A percentile compares a stretch with the other conserved stretches of the same genome.
These are phyloP conservation scores for Thyridium curvatum DNA, from an alignment of 2,329 filamentous ascomycete genomes.

Conservation along the genomic window DNA sequence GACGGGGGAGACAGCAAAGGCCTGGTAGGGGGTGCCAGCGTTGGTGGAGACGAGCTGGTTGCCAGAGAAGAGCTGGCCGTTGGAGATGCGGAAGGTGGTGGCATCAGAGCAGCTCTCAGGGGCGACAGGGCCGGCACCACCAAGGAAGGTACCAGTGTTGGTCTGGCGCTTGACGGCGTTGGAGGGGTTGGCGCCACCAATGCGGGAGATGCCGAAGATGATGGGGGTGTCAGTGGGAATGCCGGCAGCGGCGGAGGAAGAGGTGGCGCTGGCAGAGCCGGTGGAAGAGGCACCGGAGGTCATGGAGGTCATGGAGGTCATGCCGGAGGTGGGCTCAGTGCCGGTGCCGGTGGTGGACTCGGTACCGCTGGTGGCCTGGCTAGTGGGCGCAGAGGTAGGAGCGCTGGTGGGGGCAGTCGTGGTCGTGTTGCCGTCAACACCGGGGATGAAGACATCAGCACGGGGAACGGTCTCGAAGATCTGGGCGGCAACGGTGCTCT, in stretches of 20 bases:
- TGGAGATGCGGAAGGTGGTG: slow-evolving; percentile 12
- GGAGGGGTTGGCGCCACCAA: neutral
- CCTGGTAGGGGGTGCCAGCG: slow-evolving; percentile 9
- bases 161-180: neutral
- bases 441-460: slow-evolving; percentile 4
- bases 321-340: neutral
- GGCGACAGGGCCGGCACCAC: slow-evolving; percentile 11
- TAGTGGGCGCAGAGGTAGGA: neutral
- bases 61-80: slow-evolving; percentile 12
- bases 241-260: slow-evolving; percentile 9
- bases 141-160: slow-evolving; percentile 12
- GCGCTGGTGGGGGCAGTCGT: neutral
- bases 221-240: slow-evolving; percentile 8
- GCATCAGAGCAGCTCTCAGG: slow-evolving; percentile 14
- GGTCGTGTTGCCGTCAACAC: neutral
- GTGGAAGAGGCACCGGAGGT: slow-evolving; percentile 1
- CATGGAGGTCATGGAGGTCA: neutral
- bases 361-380: neutral
- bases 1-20: slow-evolving; percentile 5
- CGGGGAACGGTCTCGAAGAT: neutral
- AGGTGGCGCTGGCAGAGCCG: slow-evolving; percentile 3
- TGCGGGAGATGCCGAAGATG: slow-evolving; percentile 11
- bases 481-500: slow-evolving; percentile 1
- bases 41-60: slow-evolving; percentile 12
- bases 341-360: neutral